phyloP scores from a whole-genome alignment of 2,329 filamentous ascomycete species.

The Hortaea werneckii region DNA sequence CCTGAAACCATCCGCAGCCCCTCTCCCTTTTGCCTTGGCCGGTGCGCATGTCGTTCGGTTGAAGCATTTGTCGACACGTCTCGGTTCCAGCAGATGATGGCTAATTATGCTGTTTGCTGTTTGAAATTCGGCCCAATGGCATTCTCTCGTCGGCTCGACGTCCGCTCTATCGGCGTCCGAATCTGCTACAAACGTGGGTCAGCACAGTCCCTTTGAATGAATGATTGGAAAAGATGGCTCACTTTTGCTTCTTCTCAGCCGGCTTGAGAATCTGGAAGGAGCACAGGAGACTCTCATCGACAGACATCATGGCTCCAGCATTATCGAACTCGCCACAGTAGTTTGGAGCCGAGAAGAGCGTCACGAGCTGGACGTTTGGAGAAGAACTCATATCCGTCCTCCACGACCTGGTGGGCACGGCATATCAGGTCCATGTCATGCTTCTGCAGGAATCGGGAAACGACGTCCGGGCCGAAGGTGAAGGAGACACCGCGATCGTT shows the following conservation, averaged over 20 bases:
- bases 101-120: background rate
- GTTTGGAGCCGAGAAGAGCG: constrained; percentile 94
- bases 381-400: constrained; percentile 99
- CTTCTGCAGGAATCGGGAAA: constrained; percentile 94
- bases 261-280: constrained; percentile 99
- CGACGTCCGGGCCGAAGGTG: constrained; percentile 94
- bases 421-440: constrained; percentile 99
- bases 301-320: constrained; percentile 98
- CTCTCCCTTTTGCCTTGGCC: background rate
- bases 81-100: too few species aligned
- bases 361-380: constrained; percentile 96
- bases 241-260: constrained; percentile 99
- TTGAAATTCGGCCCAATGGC: background rate
- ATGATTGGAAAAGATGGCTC: constrained; percentile 48
- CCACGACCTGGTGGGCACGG: constrained; percentile 95
- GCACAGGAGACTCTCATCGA: constrained; percentile 95
- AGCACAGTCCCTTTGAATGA: constrained; percentile 1
- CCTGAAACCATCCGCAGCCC: background rate
- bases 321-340: constrained; percentile 99
- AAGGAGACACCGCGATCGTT: constrained; percentile 98
- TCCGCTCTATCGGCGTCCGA: constrained; percentile 71
- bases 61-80: background rate
- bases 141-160: background rate
- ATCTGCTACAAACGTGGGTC: constrained; percentile 58
- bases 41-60: background rate